These are phyloP conservation scores for Rhizoclosmatium sp. DNA, from an alignment of 192 early-diverging fungal species.

Conservation along the genomic window DNA sequence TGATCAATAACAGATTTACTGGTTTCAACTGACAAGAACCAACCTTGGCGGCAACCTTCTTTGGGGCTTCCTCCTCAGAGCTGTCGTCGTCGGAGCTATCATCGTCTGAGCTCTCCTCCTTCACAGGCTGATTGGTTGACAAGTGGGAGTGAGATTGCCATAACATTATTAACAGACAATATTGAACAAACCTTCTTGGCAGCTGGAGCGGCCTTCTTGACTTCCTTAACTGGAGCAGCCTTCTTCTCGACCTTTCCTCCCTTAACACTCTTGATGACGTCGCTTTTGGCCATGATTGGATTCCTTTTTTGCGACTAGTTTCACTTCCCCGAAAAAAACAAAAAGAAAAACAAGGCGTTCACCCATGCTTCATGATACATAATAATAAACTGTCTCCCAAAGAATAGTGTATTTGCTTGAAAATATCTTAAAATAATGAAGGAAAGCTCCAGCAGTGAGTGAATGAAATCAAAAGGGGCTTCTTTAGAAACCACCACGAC, in stretches of 20 bases:
- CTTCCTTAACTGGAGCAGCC: not conserved
- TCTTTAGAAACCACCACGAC: slow-evolving; percentile 57
- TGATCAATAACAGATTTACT: not conserved
- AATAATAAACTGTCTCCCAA: not conserved
- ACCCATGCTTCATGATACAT: not conserved
- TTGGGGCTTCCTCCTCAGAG: slow-evolving; percentile 21
- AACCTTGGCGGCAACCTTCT: slow-evolving; percentile 14
- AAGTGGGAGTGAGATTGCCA: not conserved
- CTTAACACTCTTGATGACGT: slow-evolving; percentile 22
- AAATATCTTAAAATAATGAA: not conserved
- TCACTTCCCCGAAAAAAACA: slow-evolving; percentile 46
- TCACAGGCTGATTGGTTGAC: not conserved
- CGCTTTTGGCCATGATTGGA: slow-evolving; percentile 23
- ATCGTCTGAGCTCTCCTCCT: slow-evolving; percentile 18
- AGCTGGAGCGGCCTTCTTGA: not conserved
- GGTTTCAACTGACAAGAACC: not conserved
- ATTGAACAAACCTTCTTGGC: slow-evolving; percentile 11
- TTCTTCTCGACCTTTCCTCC: slow-evolving; percentile 16
- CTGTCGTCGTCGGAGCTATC: not conserved
- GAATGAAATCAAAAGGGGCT: not conserved
- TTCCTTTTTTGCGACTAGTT: not conserved
- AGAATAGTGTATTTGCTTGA: not conserved
- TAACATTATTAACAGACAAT: not conserved
- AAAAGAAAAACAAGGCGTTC: slow-evolving; percentile 22
- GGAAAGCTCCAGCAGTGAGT: no score